A percentile compares a stretch with the other conserved stretches of the same genome.
These are phyloP conservation scores for Sarcodon sp. DNA, from an alignment of 768 basidiomycete genomes.

Conservation along the genomic window DNA sequence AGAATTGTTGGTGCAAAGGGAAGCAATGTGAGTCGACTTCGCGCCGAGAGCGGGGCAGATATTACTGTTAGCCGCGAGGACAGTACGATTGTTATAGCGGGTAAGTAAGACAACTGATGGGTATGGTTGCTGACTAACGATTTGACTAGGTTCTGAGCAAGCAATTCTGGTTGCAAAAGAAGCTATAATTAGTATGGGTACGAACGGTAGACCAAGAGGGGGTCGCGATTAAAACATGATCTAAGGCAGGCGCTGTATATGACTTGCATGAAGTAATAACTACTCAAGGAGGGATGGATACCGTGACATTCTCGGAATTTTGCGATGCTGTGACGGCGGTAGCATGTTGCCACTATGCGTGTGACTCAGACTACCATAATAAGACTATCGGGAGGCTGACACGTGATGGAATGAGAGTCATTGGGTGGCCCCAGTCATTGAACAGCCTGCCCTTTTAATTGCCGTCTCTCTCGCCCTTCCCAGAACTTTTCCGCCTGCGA, in stretches of 20 bases:
- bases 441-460: no score
- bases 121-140: not conserved
- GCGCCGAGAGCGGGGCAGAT: conserved; percentile 83
- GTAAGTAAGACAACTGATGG: conserved; percentile 27
- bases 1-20: conserved; percentile 90
- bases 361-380: not conserved
- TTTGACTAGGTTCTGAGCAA: conserved; percentile 43
- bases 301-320: not conserved
- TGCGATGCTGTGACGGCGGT: not conserved
- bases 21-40: conserved; percentile 76
- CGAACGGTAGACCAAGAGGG: conserved; percentile 10
- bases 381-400: no score
- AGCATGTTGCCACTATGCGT: not conserved
- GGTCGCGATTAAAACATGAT: conserved; percentile 5
- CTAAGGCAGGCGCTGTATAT: no score
- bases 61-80: conserved; percentile 86
- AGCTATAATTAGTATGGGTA: conserved; percentile 49
- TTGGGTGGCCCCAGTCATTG: no score
- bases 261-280: not conserved
- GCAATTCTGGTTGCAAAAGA: conserved; percentile 65
- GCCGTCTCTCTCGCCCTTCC: no score
- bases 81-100: conserved; percentile 77
- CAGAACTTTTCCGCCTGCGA: no score
- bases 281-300: not conserved
- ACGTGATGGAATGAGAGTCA: no score